phyloP scores from a whole-genome alignment of 2,329 filamentous ascomycete genomes.

The Incumbomyces lentus region DNA sequence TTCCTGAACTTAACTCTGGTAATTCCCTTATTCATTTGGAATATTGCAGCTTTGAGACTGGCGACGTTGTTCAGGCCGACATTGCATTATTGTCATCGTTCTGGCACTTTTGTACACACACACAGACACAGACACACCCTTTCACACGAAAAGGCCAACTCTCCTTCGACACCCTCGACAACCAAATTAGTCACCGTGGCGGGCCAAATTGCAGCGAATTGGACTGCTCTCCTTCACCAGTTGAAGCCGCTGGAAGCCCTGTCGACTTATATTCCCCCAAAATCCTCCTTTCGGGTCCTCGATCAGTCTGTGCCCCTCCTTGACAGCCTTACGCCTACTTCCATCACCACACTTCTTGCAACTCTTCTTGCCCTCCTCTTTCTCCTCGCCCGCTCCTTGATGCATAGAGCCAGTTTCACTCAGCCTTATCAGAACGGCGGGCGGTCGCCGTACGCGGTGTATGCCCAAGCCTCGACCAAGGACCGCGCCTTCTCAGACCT shows the following conservation, averaged over 20 bases:
- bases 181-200: constrained; percentile 6
- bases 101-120: not conserved
- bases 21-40: too few relatives aligned
- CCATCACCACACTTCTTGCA: constrained; percentile 19
- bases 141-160: not conserved
- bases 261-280: not conserved
- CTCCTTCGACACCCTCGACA: not conserved
- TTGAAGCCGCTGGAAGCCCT: constrained; percentile 2
- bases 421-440: constrained; percentile 2
- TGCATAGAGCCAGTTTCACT: constrained; percentile 16
- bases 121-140: not conserved
- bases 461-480: not conserved
- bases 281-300: not conserved
- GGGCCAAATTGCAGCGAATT: constrained; percentile 5
- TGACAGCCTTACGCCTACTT: constrained; percentile 15
- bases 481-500: constrained; percentile 1
- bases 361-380: constrained; percentile 19
- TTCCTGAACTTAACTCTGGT: too few relatives aligned
- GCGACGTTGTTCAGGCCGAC: too few relatives aligned
- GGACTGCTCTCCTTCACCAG: constrained; percentile 2
- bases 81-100: too few relatives aligned
- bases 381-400: constrained; percentile 18
- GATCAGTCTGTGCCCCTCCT: constrained; percentile 7
- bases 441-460: constrained; percentile 5
- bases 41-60: too few relatives aligned